phyloP scores from a whole-genome alignment of 2,329 filamentous ascomycete genomes.

The Talaromyces verruculosus region DNA sequence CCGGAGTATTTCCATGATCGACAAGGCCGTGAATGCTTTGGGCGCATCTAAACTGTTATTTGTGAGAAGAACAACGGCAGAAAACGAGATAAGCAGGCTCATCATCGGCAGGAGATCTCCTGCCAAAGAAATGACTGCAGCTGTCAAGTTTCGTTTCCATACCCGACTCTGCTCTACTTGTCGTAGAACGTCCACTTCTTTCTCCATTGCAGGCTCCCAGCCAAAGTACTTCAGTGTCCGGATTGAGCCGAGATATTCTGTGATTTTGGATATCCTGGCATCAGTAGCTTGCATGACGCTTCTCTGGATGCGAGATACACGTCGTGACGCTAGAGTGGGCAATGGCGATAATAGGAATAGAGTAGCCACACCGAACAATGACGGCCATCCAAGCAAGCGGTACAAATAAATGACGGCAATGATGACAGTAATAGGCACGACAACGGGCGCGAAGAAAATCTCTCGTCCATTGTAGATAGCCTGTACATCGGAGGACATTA shows the following conservation, averaged over 20 bases:
- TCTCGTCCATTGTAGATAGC: slow-evolving; percentile 56
- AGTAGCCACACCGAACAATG: slow-evolving; percentile 53
- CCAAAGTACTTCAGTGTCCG: slow-evolving; percentile 62
- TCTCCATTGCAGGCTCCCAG: slow-evolving; percentile 57
- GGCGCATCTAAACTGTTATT: slow-evolving; percentile 54
- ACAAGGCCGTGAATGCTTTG: slow-evolving; percentile 59
- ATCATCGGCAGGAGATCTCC: slow-evolving; percentile 56
- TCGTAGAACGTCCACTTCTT: slow-evolving; percentile 54
- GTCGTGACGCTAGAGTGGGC: slow-evolving; percentile 51
- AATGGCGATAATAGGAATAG: slow-evolving; percentile 53
- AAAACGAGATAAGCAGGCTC: slow-evolving; percentile 56
- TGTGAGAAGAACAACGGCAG: slow-evolving; percentile 51
- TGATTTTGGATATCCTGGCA: slow-evolving; percentile 57
- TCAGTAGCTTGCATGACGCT: slow-evolving; percentile 59
- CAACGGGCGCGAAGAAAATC: slow-evolving; percentile 49
- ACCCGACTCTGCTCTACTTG: slow-evolving; percentile 55
- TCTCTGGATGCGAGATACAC: slow-evolving; percentile 54
- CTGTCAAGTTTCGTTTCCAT: slow-evolving; percentile 54
- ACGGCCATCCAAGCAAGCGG: slow-evolving; percentile 57
- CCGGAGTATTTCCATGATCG: slow-evolving; percentile 55
- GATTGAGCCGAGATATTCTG: slow-evolving; percentile 60
- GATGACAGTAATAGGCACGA: slow-evolving; percentile 50
- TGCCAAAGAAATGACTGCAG: slow-evolving; percentile 46
- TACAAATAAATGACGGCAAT: slow-evolving; percentile 56
- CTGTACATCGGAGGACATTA: slow-evolving; percentile 61